phyloP scores from a whole-genome alignment of 352 stramenopile species.

The Globisporangium takayamanum region DNA sequence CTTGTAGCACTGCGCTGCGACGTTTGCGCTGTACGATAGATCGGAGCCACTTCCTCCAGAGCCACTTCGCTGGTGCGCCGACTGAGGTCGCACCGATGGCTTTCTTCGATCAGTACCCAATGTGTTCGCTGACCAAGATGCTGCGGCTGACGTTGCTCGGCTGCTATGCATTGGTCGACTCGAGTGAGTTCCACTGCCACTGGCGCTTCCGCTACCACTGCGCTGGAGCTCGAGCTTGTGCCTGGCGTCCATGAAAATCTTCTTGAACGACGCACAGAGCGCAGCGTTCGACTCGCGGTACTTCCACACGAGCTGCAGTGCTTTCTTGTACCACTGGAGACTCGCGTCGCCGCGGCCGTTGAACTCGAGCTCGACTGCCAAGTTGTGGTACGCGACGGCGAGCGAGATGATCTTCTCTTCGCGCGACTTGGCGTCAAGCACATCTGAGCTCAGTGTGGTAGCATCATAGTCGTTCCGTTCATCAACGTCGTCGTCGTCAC shows the following conservation, averaged over 20 bases:
- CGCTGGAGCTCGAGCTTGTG: conserved; percentile 34
- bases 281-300: conserved; percentile 55
- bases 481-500: conserved; percentile 10
- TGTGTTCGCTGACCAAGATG: neutral
- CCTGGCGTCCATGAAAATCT: conserved; percentile 68
- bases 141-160: neutral
- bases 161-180: neutral
- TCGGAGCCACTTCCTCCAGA: conserved; percentile 8
- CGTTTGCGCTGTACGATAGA: conserved; percentile 53
- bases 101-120: conserved; percentile 4
- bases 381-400: conserved; percentile 75
- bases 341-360: conserved; percentile 61
- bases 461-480: neutral
- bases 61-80: conserved; percentile 20
- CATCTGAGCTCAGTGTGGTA: conserved; percentile 14
- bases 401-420: conserved; percentile 78
- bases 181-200: neutral
- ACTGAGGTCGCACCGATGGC: conserved; percentile 22
- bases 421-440: conserved; percentile 45
- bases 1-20: conserved; percentile 62
- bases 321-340: conserved; percentile 83
- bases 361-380: conserved; percentile 75
- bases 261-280: conserved; percentile 63
- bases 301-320: conserved; percentile 56
- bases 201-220: conserved; percentile 8